Evolutionary conservation across 1,284 basidiomycete species (phyloP).

Genomic region (Ustilago trichophora): DNA sequence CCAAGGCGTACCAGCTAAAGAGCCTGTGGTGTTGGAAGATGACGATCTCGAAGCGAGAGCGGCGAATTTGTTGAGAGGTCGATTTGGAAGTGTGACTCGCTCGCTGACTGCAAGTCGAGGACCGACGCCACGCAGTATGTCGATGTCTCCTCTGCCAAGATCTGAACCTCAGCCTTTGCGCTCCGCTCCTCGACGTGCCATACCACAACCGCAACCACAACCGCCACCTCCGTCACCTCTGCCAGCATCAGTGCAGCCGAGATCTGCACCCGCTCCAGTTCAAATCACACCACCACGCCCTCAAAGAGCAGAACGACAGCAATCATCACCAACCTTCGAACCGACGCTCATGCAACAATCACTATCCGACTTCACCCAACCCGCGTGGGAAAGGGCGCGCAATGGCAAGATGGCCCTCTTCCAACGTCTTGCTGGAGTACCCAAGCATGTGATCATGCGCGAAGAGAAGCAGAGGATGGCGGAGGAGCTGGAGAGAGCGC

Average conservation of each 20-base stretch:
- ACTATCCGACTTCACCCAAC: constrained; percentile 36
- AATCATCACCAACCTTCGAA: constrained; percentile 8
- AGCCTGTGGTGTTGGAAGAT: constrained; percentile 8
- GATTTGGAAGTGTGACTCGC: constrained; percentile 38
- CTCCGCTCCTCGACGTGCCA: background rate
- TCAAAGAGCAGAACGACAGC: background rate
- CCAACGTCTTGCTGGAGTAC: constrained; percentile 31
- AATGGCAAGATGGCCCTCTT: constrained; percentile 12
- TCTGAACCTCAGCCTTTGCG: background rate
- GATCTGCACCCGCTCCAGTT: too few relatives aligned
- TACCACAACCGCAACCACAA: background rate
- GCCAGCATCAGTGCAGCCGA: background rate
- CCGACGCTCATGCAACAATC: constrained; percentile 31
- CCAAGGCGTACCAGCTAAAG: background rate
- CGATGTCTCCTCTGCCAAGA: constrained; percentile 1
- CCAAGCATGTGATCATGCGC: constrained; percentile 5
- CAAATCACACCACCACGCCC: constrained; percentile 2
- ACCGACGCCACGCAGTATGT: constrained; percentile 6
- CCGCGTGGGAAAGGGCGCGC: constrained; percentile 17
- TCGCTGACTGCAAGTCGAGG: constrained; percentile 14
- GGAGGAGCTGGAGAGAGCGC: constrained; percentile 22
- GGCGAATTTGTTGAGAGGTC: constrained; percentile 18
- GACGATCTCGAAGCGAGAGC: constrained; percentile 31
- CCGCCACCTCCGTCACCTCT: background rate
- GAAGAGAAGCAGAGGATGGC: constrained; percentile 11